Evolutionary conservation across 805 yeast genomes (phyloP).

Genomic region (Huiozyma sinensis): DNA sequence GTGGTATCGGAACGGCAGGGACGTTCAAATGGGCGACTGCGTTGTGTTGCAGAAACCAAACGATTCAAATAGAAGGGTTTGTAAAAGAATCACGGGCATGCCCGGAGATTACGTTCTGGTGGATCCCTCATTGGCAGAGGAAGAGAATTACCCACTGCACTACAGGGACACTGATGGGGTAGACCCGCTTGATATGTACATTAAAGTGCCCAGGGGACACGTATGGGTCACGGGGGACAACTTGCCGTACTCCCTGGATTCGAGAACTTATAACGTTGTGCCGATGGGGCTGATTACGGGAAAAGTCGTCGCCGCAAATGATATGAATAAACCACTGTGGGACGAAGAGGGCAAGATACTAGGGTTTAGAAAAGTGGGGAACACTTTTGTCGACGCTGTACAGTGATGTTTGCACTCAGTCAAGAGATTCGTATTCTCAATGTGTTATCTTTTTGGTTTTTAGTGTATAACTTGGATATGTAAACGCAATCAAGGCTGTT

Average conservation of each 20-base stretch:
- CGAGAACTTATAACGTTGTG: constrained; percentile 78
- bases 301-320: constrained; percentile 65
- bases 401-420: no score
- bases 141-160: constrained; percentile 7
- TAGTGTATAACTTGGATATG: constrained; percentile 1
- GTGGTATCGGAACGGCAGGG: constrained; percentile 46
- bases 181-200: constrained; percentile 34
- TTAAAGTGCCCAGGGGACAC: constrained; percentile 85
- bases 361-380: constrained; percentile 47
- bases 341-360: constrained; percentile 27
- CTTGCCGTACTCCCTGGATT: constrained; percentile 74
- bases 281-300: constrained; percentile 87
- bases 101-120: constrained; percentile 79
- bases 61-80: constrained; percentile 73
- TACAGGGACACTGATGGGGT: background rate
- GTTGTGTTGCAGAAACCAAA: constrained; percentile 86
- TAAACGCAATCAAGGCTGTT: background rate
- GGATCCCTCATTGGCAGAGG: constrained; percentile 53
- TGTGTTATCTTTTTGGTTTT: background rate
- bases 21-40: constrained; percentile 72
- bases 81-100: constrained; percentile 92
- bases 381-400: constrained; percentile 31
- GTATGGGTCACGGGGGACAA: constrained; percentile 98
- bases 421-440: background rate
- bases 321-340: constrained; percentile 35